Evolutionary conservation across 2,329 filamentous ascomycete genomes (phyloP).

Genomic region (Trichoderma afroharzianum): DNA sequence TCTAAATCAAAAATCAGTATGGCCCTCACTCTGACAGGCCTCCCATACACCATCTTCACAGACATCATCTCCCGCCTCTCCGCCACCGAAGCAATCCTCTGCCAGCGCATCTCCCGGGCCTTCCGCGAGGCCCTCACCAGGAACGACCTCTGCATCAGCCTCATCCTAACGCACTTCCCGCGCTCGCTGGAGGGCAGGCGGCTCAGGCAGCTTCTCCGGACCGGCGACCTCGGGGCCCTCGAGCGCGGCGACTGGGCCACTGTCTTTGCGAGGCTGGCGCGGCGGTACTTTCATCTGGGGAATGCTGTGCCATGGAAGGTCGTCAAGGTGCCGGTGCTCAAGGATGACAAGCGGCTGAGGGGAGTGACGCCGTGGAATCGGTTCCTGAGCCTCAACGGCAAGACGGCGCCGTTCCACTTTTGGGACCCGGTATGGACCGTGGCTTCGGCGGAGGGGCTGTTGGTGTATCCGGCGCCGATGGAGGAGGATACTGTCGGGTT

Average conservation of each 20-base stretch:
- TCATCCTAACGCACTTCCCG: slow-evolving; percentile 51
- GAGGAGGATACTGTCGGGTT: slow-evolving; percentile 29
- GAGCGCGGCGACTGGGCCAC: slow-evolving; percentile 35
- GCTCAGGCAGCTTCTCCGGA: slow-evolving; percentile 22
- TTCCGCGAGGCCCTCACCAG: slow-evolving; percentile 50
- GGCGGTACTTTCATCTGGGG: slow-evolving; percentile 53
- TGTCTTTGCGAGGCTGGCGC: slow-evolving; percentile 47
- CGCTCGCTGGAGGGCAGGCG: slow-evolving; percentile 50
- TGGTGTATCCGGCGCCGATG: slow-evolving; percentile 47
- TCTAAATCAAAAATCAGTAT: neutral
- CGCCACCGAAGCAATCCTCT: slow-evolving; percentile 47
- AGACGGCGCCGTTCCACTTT: slow-evolving; percentile 42
- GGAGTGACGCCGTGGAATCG: slow-evolving; percentile 45
- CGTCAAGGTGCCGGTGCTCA: slow-evolving; percentile 21
- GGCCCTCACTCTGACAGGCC: slow-evolving; percentile 37
- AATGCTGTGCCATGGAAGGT: slow-evolving; percentile 42
- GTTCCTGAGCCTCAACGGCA: slow-evolving; percentile 39
- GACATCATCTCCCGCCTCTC: slow-evolving; percentile 48
- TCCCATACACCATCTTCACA: slow-evolving; percentile 59
- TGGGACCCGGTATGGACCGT: slow-evolving; percentile 53
- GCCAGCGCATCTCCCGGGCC: slow-evolving; percentile 48
- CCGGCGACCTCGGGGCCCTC: slow-evolving; percentile 12
- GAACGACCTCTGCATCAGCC: slow-evolving; percentile 41
- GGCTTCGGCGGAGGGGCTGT: slow-evolving; percentile 47
- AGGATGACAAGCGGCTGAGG: slow-evolving; percentile 24